Evolutionary conservation across 116 monocot species (phyloP).

Genomic region (Cymodocea nodosa): DNA sequence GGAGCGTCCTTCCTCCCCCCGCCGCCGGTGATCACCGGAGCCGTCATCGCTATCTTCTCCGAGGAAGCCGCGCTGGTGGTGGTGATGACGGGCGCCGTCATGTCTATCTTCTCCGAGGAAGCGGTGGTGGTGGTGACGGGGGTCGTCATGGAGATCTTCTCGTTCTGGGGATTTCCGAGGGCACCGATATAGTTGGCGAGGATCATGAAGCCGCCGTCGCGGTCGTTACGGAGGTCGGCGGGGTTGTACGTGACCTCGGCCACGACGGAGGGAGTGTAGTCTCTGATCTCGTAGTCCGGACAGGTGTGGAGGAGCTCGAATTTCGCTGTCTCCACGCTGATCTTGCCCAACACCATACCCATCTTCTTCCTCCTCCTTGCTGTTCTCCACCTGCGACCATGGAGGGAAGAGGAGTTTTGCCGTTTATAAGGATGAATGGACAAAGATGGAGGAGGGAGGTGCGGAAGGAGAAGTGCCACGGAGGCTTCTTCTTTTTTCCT

Average conservation of each 20-base stretch:
- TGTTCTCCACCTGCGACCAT: no score
- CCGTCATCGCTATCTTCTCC: conserved; percentile 28
- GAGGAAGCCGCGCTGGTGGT: not conserved
- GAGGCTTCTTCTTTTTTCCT: no score
- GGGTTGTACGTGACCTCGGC: conserved; percentile 81
- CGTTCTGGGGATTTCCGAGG: conserved; percentile 64
- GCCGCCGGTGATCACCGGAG: conserved; percentile 12
- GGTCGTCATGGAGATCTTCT: conserved; percentile 58
- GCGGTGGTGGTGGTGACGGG: conserved; percentile 35
- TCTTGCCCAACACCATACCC: conserved; percentile 63
- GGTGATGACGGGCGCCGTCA: conserved; percentile 24
- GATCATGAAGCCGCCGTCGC: conserved; percentile 79
- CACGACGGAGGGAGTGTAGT: conserved; percentile 48
- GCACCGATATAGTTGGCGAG: conserved; percentile 91
- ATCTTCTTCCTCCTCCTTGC: conserved; percentile 14
- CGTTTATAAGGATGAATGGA: no score
- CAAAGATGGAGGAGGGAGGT: no score
- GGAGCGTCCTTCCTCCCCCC: not conserved
- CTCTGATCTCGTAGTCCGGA: conserved; percentile 78
- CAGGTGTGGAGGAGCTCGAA: conserved; percentile 43
- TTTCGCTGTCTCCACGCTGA: conserved; percentile 67
- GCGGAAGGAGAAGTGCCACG: no score
- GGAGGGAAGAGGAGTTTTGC: no score
- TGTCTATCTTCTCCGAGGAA: not conserved
- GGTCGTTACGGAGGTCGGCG: conserved; percentile 31